Evolutionary conservation across 768 basidiomycete genomes (phyloP).

Genomic region (Tulasnella sp.): DNA sequence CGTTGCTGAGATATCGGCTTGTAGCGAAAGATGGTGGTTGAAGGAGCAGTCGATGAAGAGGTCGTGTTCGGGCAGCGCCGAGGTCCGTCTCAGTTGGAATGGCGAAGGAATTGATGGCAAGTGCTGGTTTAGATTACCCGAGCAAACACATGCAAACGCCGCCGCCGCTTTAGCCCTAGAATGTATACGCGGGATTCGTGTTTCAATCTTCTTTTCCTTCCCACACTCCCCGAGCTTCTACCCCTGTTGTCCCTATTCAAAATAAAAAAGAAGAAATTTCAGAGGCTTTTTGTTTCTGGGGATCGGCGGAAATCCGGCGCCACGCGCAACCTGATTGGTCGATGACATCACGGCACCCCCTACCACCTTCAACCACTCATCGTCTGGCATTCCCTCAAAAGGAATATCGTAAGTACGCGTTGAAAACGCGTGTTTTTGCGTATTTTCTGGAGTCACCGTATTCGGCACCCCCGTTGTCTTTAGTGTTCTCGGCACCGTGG

Average conservation of each 20-base stretch:
- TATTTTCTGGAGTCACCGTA: background rate
- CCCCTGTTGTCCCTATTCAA: background rate
- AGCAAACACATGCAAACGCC: conserved; percentile 2
- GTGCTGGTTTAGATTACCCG: background rate
- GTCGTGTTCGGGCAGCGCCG: conserved; percentile 2
- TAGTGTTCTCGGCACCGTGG: background rate
- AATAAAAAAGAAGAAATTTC: background rate
- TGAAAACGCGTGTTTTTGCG: background rate
- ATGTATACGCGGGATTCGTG: conserved; percentile 4
- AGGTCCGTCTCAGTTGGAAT: background rate
- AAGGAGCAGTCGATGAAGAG: background rate
- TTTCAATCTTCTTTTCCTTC: background rate
- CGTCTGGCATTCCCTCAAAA: background rate
- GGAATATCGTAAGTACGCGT: background rate
- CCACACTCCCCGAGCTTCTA: background rate
- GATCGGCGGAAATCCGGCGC: background rate
- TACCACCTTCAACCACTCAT: background rate
- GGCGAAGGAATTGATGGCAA: background rate
- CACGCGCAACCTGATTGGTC: background rate
- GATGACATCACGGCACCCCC: background rate
- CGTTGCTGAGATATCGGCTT: background rate
- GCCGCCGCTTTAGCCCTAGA: conserved; percentile 1
- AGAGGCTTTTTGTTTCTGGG: background rate
- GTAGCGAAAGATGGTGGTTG: background rate
- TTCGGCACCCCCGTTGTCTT: background rate